Base-by-base conservation (phyloP, 1,284 basidiomycete genomes). In the Papiliotrema laurentii region DNA sequence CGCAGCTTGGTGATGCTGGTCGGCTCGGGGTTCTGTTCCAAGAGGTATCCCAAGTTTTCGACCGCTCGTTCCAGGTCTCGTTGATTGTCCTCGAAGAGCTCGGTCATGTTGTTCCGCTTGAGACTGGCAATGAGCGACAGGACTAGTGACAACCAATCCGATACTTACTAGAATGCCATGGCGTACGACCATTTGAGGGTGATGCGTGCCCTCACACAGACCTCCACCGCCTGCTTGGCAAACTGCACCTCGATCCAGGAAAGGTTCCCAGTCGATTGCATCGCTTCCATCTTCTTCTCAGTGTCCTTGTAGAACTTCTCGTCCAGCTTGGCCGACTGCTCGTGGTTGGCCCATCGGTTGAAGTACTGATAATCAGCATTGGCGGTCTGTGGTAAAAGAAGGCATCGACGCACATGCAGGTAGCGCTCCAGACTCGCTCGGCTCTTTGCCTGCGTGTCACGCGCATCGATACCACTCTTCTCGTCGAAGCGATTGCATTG, bases 221-320 rank as follows among this genome's bases (percentile, higher is more conserved):
- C 85, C 64, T 97, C 92, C 2, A 97, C 91, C 0, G 94, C 94
- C 73, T 94, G 93, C 76, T 90, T 90, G 78, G 97, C 91, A 75
- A 98, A 98, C 73, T 97, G 94, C 30, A 93, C 93, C 75, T 98
- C 93, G 60, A 97, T 97, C 94, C 94, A 98, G 3, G 91, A 92
- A 33, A 98, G 76, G 48, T 85, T 81, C 1, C 89, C 89, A 7
- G 84, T 85, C 55, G 89, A 81, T 76, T 97, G 94, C 87, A 98
- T 94, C 75, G 96, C 89, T 74, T 97, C 92, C 94, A 98, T 98
- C 83, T 97, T 97, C 82, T 93, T 93, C 80, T 98, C 93, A 3
- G 93, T 97, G 75, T 91, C 89, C 48, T 81, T 80, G 73, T 96
- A 93, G 43, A 97, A 78, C 61, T 97, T 90, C 18, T 89, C 77